Conservation (phyloP, 352 stramenopile genomes). For the Saprolegnia diclina region DNA sequence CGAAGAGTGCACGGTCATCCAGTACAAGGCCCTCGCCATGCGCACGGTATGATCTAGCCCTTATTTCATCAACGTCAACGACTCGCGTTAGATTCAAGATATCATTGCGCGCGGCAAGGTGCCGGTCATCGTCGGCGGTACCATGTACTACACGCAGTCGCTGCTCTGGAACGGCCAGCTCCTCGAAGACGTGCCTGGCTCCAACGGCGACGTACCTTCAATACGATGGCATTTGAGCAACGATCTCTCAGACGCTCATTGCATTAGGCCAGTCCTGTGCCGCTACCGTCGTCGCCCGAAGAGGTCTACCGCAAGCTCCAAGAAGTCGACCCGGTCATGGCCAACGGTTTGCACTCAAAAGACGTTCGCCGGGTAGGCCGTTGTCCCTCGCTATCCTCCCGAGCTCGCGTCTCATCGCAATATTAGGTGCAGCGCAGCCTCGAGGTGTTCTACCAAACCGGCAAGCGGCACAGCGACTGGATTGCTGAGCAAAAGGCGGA, state of each 20-base stretch:
- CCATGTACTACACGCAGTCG: slow-evolving; percentile 91
- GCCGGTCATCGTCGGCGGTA: slow-evolving; percentile 88
- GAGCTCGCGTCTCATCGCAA: background rate
- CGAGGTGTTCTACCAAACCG: slow-evolving; percentile 78
- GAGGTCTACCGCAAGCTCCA: slow-evolving; percentile 55
- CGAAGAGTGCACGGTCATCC: slow-evolving; percentile 64
- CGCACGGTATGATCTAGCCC: slow-evolving; percentile 28
- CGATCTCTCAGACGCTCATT: slow-evolving; percentile 7
- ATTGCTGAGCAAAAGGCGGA: slow-evolving; percentile 50
- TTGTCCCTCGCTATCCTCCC: background rate
- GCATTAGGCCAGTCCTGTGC: background rate
- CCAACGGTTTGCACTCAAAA: slow-evolving; percentile 71
- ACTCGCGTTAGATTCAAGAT: slow-evolving; percentile 59
- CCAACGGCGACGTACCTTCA: slow-evolving; percentile 5
- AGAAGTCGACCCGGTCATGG: slow-evolving; percentile 78
- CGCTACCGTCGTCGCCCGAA: slow-evolving; percentile 40
- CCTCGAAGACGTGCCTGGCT: slow-evolving; percentile 62
- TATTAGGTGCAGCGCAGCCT: slow-evolving; percentile 77
- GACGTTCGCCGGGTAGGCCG: slow-evolving; percentile 49
- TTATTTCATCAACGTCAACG: background rate
- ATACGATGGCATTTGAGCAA: slow-evolving; percentile 16
- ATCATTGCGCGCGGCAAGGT: slow-evolving; percentile 81
- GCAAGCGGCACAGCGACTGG: slow-evolving; percentile 63
- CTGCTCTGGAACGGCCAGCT: slow-evolving; percentile 85
- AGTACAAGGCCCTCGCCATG: slow-evolving; percentile 76